Conservation (phyloP, 495 filamentous ascomycete genomes). For the Xylaria castorea region DNA sequence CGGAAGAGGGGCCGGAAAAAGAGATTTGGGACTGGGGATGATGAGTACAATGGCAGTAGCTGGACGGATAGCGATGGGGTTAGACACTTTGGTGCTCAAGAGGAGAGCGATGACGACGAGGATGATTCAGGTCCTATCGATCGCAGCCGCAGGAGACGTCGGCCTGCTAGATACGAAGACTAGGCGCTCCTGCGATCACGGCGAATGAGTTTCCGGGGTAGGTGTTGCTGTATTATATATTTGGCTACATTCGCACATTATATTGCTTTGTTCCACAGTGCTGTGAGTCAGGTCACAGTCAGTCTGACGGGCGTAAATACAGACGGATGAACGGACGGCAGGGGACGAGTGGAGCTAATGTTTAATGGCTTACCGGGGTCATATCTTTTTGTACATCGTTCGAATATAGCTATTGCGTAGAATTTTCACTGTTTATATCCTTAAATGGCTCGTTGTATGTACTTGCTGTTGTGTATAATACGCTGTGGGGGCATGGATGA, state of each 20-base stretch:
- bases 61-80: constrained; percentile 38
- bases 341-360: not conserved
- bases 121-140: constrained; percentile 33
- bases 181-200: constrained; percentile 4
- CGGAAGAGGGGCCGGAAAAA: constrained; percentile 26
- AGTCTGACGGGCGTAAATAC: not conserved
- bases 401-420: not conserved
- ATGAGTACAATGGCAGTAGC: constrained; percentile 37
- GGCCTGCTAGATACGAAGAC: constrained; percentile 39
- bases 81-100: constrained; percentile 30
- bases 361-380: not conserved
- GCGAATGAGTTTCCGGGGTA: not conserved
- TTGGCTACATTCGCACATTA: not conserved
- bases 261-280: not conserved
- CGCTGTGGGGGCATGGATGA: not conserved
- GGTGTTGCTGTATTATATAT: constrained; percentile 1
- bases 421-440: not conserved
- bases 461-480: not conserved
- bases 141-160: constrained; percentile 33
- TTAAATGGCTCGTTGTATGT: not conserved
- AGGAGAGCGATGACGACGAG: constrained; percentile 32
- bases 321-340: not conserved
- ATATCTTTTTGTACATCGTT: not conserved
- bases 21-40: constrained; percentile 32
- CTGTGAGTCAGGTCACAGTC: not conserved